A percentile compares a stretch with the other conserved stretches of the same genome.
phyloP scores from a whole-genome alignment of 768 basidiomycete species.

The Collybia sordida region DNA sequence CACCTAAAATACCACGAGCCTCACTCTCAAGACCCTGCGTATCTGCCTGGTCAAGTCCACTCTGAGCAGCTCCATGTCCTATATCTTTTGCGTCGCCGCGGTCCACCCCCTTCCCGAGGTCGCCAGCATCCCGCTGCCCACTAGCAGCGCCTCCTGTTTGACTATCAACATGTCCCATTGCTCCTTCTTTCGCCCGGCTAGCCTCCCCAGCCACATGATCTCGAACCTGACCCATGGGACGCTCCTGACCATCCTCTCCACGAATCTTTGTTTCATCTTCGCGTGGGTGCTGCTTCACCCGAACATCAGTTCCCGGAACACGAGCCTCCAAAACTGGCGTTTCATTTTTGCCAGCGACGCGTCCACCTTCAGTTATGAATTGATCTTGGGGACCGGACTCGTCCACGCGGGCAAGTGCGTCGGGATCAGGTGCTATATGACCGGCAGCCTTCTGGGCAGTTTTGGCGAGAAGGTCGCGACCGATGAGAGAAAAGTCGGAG shows the following conservation, averaged over 20 bases:
- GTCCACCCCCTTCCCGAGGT: background rate
- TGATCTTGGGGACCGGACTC: slow-evolving; percentile 66
- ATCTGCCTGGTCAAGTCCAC: slow-evolving; percentile 4
- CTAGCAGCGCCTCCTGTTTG: slow-evolving; percentile 5
- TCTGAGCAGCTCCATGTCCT: background rate
- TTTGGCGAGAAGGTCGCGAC: slow-evolving; percentile 81
- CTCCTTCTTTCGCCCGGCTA: slow-evolving; percentile 9
- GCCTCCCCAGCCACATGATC: slow-evolving; percentile 18
- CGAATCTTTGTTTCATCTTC: slow-evolving; percentile 38
- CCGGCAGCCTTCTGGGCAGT: slow-evolving; percentile 71
- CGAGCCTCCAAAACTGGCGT: slow-evolving; percentile 32
- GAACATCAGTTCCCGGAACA: slow-evolving; percentile 30
- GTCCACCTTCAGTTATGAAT: slow-evolving; percentile 53
- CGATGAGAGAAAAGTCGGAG: slow-evolving; percentile 73
- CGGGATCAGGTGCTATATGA: slow-evolving; percentile 62
- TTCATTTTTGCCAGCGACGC: slow-evolving; percentile 26
- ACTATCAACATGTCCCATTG: background rate
- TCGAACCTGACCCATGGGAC: slow-evolving; percentile 21
- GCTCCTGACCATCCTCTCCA: slow-evolving; percentile 31
- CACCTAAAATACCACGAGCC: slow-evolving; percentile 5
- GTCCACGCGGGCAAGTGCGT: slow-evolving; percentile 63
- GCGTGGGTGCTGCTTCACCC: slow-evolving; percentile 45
- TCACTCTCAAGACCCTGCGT: slow-evolving; percentile 3
- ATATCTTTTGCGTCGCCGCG: background rate
- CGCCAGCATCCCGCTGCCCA: slow-evolving; percentile 1